phyloP scores from a whole-genome alignment of 192 early-diverging fungal species.

The Chytriomyces sp. region DNA sequence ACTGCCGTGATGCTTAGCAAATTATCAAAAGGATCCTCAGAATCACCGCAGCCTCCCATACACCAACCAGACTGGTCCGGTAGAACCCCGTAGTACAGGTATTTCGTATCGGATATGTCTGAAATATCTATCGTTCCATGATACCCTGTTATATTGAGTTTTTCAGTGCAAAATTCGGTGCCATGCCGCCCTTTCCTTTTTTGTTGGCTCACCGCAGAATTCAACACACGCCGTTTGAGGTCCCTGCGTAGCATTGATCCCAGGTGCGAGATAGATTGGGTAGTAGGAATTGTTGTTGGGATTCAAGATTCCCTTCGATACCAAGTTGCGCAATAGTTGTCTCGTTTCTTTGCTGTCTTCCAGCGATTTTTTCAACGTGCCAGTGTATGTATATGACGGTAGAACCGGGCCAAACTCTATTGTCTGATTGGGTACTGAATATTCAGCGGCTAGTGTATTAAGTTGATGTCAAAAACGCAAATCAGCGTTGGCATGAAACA shows the following conservation, averaged over 20 bases:
- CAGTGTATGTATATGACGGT: background rate
- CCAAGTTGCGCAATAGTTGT: background rate
- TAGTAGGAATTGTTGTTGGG: slow-evolving; percentile 4
- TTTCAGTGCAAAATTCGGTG: background rate
- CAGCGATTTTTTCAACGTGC: background rate
- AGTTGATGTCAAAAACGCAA: background rate
- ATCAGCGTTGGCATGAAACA: background rate
- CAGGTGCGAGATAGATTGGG: background rate
- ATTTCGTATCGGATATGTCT: background rate
- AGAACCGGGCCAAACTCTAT: background rate
- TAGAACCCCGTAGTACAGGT: slow-evolving; percentile 19
- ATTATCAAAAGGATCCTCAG: slow-evolving; percentile 10
- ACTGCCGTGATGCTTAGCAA: background rate
- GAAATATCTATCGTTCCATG: slow-evolving; percentile 1
- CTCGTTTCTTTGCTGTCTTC: background rate
- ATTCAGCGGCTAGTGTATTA: background rate
- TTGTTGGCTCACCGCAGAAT: background rate
- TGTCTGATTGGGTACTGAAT: background rate
- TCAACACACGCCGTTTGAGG: background rate
- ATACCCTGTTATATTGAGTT: background rate
- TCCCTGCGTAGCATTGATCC: background rate
- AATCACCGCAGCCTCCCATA: slow-evolving; percentile 25
- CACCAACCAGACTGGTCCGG: slow-evolving; percentile 18
- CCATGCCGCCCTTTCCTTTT: background rate
- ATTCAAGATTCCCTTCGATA: background rate